Evolutionary conservation across 805 yeast species (phyloP).

Genomic region (Nakazawaea laoshanensis): DNA sequence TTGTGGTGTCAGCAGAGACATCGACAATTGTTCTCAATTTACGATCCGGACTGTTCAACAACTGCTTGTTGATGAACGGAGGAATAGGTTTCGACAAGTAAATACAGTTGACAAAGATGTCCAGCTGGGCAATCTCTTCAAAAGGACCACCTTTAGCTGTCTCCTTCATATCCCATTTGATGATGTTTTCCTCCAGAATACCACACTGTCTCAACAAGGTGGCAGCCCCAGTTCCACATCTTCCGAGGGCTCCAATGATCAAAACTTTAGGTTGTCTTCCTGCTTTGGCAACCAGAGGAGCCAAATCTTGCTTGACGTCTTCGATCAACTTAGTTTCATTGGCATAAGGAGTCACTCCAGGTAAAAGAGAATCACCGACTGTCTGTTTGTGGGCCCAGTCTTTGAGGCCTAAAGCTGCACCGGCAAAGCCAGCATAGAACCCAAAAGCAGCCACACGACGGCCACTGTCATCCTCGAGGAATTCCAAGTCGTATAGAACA

Average conservation of each 20-base stretch:
- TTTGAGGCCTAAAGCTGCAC: slow-evolving; percentile 92
- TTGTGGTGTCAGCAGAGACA: slow-evolving; percentile 97
- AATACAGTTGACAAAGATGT: slow-evolving; percentile 92
- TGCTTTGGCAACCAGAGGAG: slow-evolving; percentile 47
- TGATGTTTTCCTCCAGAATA: slow-evolving; percentile 73
- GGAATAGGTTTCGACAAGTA: slow-evolving; percentile 90
- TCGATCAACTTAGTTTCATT: slow-evolving; percentile 67
- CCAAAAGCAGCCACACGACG: slow-evolving; percentile 99
- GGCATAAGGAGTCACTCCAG: slow-evolving; percentile 75
- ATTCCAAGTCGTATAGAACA: slow-evolving; percentile 86
- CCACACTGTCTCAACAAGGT: slow-evolving; percentile 79
- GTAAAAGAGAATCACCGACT: slow-evolving; percentile 57
- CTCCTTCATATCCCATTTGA: slow-evolving; percentile 96
- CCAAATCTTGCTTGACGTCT: slow-evolving; percentile 58
- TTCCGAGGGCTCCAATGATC: slow-evolving; percentile 95
- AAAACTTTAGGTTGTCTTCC: slow-evolving; percentile 70
- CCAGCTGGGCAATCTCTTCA: slow-evolving; percentile 79
- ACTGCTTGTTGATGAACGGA: slow-evolving; percentile 71
- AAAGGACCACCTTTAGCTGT: slow-evolving; percentile 97
- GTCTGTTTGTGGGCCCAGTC: slow-evolving; percentile 93
- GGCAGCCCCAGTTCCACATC: slow-evolving; percentile 98
- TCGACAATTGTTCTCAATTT: slow-evolving; percentile 88
- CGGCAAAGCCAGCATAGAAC: slow-evolving; percentile 99
- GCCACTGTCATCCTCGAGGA: slow-evolving; percentile 87
- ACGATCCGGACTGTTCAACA: slow-evolving; percentile 61